phyloP scores from a whole-genome alignment of 1,139 yeast genomes.

The Hyphopichia wangnamkhiaoensis region DNA sequence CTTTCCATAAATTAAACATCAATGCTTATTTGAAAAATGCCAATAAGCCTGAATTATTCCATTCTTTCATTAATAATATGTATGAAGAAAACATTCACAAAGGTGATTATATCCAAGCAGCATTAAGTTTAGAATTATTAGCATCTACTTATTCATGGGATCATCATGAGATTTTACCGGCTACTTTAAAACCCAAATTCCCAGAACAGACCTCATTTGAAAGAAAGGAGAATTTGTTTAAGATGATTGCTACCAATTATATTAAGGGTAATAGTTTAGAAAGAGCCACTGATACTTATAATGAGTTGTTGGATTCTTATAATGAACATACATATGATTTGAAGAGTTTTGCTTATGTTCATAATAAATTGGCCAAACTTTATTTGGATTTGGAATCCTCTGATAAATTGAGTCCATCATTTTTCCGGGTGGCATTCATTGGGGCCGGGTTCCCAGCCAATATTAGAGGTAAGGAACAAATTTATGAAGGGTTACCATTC shows the following conservation, averaged over 20 bases:
- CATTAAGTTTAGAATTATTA: conserved; percentile 72
- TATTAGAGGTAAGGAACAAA: conserved; percentile 72
- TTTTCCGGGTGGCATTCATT: conserved; percentile 75
- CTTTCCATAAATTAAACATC: conserved; percentile 76
- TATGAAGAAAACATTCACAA: conserved; percentile 64
- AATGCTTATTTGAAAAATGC: conserved; percentile 78
- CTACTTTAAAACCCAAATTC: conserved; percentile 65
- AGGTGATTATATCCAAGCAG: conserved; percentile 77
- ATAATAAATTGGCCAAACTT: conserved; percentile 65
- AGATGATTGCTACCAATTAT: conserved; percentile 71
- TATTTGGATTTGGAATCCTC: conserved; percentile 69
- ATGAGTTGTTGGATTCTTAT: conserved; percentile 76
- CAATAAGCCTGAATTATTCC: conserved; percentile 77
- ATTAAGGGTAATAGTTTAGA: conserved; percentile 73
- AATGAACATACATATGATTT: conserved; percentile 74
- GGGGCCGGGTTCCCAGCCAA: conserved; percentile 86
- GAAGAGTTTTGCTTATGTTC: conserved; percentile 73
- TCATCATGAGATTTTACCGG: conserved; percentile 55
- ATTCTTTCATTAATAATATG: conserved; percentile 74
- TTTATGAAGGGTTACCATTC: conserved; percentile 84
- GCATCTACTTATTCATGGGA: conserved; percentile 83
- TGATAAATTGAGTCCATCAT: conserved; percentile 76
- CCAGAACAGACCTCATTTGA: conserved; percentile 82
- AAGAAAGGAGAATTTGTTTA: conserved; percentile 73
- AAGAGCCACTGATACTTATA: conserved; percentile 75